phyloP scores from a whole-genome alignment of 768 basidiomycete species.

The Rhodotorula toruloides region DNA sequence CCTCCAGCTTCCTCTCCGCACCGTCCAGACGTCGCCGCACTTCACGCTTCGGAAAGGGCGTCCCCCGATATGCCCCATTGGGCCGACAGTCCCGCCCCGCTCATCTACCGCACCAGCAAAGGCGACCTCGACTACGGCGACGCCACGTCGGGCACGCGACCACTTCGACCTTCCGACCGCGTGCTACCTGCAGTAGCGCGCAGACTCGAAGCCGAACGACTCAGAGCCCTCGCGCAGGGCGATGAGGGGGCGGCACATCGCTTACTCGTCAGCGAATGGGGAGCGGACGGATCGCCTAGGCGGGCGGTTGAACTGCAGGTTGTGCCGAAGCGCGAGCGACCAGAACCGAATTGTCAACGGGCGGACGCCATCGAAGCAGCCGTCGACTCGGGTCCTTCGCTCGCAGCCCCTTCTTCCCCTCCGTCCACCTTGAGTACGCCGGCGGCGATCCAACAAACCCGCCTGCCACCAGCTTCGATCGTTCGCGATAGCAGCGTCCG shows the following conservation, averaged over 20 bases:
- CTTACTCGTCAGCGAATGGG: conserved; percentile 11
- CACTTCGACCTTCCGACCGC: conserved; percentile 1
- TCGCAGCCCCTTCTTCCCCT: too few species aligned
- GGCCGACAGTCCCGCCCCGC: neutral
- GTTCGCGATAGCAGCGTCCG: too few species aligned
- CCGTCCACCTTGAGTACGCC: too few species aligned
- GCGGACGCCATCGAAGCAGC: too few species aligned
- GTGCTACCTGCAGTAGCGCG: conserved; percentile 23
- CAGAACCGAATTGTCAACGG: neutral
- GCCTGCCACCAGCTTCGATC: too few species aligned
- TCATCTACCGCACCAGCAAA: conserved; percentile 15
- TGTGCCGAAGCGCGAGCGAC: too few species aligned
- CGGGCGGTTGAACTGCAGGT: neutral
- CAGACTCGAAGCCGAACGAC: conserved; percentile 11
- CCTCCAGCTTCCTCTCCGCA: neutral
- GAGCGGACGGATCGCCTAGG: conserved; percentile 13
- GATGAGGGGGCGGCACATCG: neutral
- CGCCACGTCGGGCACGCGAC: neutral
- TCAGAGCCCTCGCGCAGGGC: neutral
- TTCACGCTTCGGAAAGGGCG: neutral
- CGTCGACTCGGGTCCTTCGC: too few species aligned
- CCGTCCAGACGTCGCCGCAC: neutral
- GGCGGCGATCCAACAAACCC: too few species aligned
- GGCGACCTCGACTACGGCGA: conserved; percentile 6
- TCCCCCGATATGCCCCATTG: neutral